These are phyloP conservation scores for Kwoniella shivajii DNA, from an alignment of 1,284 basidiomycete species.

Conservation along the genomic window DNA sequence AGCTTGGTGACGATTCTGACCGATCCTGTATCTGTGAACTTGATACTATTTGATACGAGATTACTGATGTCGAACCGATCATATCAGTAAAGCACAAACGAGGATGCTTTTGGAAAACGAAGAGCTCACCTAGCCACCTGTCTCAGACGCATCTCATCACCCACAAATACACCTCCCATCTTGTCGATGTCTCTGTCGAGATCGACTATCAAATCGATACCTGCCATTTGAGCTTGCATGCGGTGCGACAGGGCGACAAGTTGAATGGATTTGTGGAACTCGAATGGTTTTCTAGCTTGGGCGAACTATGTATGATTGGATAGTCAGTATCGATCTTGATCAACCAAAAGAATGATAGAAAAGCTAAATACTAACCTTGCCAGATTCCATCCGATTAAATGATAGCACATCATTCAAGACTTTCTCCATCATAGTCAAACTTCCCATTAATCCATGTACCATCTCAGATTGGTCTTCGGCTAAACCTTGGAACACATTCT, in stretches of 20 bases:
- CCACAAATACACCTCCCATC: constrained; percentile 58
- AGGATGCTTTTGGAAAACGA: too few relatives aligned
- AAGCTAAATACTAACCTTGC: constrained; percentile 32
- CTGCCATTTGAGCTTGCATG: constrained; percentile 71
- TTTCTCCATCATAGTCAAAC: constrained; percentile 71
- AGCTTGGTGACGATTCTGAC: constrained; percentile 51
- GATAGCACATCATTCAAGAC: constrained; percentile 79
- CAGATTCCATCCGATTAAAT: constrained; percentile 57
- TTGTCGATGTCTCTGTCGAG: constrained; percentile 75
- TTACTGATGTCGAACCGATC: too few relatives aligned
- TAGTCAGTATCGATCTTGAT: neutral
- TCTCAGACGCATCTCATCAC: constrained; percentile 67
- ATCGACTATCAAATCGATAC: constrained; percentile 66
- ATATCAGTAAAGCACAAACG: too few relatives aligned
- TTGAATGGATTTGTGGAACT: constrained; percentile 79
- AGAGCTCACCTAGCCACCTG: constrained; percentile 71
- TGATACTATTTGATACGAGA: constrained; percentile 56
- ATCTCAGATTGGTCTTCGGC: constrained; percentile 46
- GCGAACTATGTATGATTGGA: constrained; percentile 20
- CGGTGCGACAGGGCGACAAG: constrained; percentile 75
- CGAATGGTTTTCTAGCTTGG: constrained; percentile 64
- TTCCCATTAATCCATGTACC: constrained; percentile 65
- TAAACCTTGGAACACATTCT: constrained; percentile 47
- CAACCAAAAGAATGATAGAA: neutral
- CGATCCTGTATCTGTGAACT: constrained; percentile 71